Evolutionary conservation across 306 rosid genomes (phyloP).

Genomic region (Coriaria nepalensis): DNA sequence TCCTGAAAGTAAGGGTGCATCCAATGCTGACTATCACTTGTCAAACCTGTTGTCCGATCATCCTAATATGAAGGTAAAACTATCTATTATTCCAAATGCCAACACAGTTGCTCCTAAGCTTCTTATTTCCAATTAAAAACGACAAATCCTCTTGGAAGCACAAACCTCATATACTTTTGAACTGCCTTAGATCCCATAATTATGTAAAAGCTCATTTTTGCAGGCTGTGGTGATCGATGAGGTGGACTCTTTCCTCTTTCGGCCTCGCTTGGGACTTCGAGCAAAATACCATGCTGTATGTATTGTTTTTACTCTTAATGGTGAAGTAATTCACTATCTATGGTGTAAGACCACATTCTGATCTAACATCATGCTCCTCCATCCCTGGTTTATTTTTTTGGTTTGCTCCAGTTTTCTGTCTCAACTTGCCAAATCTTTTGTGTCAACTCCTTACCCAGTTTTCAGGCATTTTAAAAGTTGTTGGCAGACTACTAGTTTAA

Average conservation of each 20-base stretch:
- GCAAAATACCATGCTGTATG: conserved; percentile 90
- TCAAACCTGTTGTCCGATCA: conserved; percentile 79
- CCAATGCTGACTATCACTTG: conserved; percentile 87
- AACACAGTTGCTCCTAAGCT: conserved; percentile 4
- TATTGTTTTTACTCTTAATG: conserved; percentile 5
- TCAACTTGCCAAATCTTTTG: too few relatives aligned
- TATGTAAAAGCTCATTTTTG: too few relatives aligned
- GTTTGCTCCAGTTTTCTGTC: too few relatives aligned
- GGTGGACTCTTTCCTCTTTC: conserved; percentile 91
- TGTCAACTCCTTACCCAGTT: too few relatives aligned
- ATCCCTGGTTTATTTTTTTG: too few relatives aligned
- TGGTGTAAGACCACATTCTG: too few relatives aligned
- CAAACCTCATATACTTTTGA: background rate
- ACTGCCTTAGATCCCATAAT: too few relatives aligned
- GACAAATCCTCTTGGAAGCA: too few relatives aligned
- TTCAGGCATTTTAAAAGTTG: too few relatives aligned
- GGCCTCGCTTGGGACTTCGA: conserved; percentile 72
- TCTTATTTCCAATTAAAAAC: too few relatives aligned
- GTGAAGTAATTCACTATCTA: conserved; percentile 1
- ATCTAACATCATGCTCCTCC: too few relatives aligned
- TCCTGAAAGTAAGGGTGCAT: conserved; percentile 85
- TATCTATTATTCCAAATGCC: background rate
- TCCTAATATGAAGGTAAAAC: conserved; percentile 86
- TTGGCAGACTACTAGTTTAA: too few relatives aligned
- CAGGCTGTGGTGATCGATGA: conserved; percentile 87